Evolutionary conservation across 2,329 filamentous ascomycete species (phyloP), one percentile per base, ranked within the genome.

Genomic region (Diaporthe humulicola): DNA sequence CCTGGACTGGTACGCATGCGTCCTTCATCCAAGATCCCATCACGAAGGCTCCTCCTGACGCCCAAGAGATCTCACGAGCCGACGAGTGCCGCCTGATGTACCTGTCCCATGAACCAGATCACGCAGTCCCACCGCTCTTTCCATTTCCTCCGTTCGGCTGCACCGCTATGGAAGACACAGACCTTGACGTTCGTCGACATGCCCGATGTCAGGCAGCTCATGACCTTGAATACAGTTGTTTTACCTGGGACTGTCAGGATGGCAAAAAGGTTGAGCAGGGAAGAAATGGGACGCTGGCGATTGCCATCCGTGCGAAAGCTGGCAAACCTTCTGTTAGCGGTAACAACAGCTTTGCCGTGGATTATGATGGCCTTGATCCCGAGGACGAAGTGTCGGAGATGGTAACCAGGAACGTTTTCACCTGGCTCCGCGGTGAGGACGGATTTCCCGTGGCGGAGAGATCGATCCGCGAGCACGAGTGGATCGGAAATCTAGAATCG

Each of bases 151-250:
- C 60, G 40, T 64, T 64, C 60, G 60, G 60, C 25, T 33, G 15
- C 40, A 64, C 60, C 19, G 60, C 60, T 40, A 33, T 64, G 25
- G 60, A 64, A 64, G 60, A 64, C 40, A 64, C 40, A n/a, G 40
- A 48, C 60, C 60, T 64, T 48, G 40, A 64, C 60, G 60, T 64
- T n/a, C 60, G 60, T 64, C 60, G 60, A 64, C 60, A 64, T 64
- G 40, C 60, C 60, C 60, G 60, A n/a, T 66, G 60, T 17, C 50
- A 28, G 28, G 10, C 60, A 66, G 60, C 40, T 66, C 60, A 66
- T 36, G 60, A 42, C 17, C 60, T 66, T 19, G 28, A 66, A 36
- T 48, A 50, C 28, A 48, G 5, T n/a, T 48, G 10, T 50, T 66
- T 48, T 36, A 66, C 10, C 40, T 66, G 60, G 60, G 40, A 66